phyloP scores from a whole-genome alignment of 768 basidiomycete species.

The Tricholoma sp. region DNA sequence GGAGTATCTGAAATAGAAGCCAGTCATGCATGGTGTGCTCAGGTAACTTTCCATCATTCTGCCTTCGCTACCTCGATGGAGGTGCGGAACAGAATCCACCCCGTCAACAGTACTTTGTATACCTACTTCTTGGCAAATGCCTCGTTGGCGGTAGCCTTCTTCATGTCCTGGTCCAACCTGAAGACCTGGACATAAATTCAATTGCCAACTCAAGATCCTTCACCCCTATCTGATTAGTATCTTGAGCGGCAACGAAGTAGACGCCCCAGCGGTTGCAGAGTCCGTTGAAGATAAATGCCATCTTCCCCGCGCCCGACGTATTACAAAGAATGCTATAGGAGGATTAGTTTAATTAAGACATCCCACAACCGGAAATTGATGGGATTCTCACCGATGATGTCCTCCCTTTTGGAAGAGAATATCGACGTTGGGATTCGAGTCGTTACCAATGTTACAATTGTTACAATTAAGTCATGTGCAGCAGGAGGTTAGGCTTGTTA shows the following conservation, averaged over 20 bases:
- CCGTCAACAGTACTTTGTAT: neutral
- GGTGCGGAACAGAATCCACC: neutral
- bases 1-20: neutral
- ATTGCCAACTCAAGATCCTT: too few relatives aligned
- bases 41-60: neutral
- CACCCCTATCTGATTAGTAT: too few relatives aligned
- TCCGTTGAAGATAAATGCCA: neutral
- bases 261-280: too few relatives aligned
- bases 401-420: neutral
- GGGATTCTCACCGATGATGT: neutral
- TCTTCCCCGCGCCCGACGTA: neutral
- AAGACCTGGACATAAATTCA: too few relatives aligned
- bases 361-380: neutral
- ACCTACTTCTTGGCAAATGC: neutral
- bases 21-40: neutral
- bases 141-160: too few relatives aligned
- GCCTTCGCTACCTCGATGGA: neutral
- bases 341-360: neutral
- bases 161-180: too few relatives aligned
- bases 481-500: too few relatives aligned
- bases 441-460: too few relatives aligned
- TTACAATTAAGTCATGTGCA: too few relatives aligned
- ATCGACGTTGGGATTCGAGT: too few relatives aligned
- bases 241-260: too few relatives aligned
- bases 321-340: neutral